A percentile compares a stretch with the other conserved stretches of the same genome.
phyloP scores from a whole-genome alignment of 1,284 basidiomycete species.

The Melampsora americana region DNA sequence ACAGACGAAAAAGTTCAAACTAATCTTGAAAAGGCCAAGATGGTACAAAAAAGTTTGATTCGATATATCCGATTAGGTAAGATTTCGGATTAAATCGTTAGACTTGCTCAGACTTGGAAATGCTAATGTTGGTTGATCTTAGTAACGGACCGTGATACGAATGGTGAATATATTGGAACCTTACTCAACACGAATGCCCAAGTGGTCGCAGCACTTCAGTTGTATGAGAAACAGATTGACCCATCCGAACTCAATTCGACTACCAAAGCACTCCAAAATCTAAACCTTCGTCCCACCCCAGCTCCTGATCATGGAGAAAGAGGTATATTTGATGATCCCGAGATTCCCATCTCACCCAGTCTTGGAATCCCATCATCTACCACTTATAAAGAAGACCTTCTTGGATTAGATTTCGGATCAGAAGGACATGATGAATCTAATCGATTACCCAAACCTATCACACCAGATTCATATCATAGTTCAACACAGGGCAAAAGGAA shows the following conservation, averaged over 20 bases:
- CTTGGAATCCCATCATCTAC: too few species aligned
- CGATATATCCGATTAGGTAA: conserved; percentile 3
- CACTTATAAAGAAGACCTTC: neutral
- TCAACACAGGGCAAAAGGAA: neutral
- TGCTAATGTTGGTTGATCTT: neutral
- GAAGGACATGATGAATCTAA: too few species aligned
- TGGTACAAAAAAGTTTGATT: conserved; percentile 1
- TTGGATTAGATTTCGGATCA: conserved; percentile 12
- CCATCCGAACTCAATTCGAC: neutral
- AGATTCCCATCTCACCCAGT: too few species aligned
- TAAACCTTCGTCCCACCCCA: neutral
- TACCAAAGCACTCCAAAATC: neutral
- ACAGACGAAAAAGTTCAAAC: neutral
- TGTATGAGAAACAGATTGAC: neutral
- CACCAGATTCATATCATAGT: neutral
- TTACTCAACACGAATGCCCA: conserved; percentile 19
- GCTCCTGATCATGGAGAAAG: too few species aligned
- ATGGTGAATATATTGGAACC: conserved; percentile 28
- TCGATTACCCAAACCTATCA: neutral
- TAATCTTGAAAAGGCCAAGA: conserved; percentile 3
- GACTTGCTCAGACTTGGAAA: neutral
- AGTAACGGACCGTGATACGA: conserved; percentile 14
- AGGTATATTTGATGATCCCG: too few species aligned
- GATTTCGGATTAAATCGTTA: neutral
- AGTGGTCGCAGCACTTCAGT: conserved; percentile 6